Conservation (phyloP, 371 early-diverging fungal genomes). For the Mucor plumbeus region DNA sequence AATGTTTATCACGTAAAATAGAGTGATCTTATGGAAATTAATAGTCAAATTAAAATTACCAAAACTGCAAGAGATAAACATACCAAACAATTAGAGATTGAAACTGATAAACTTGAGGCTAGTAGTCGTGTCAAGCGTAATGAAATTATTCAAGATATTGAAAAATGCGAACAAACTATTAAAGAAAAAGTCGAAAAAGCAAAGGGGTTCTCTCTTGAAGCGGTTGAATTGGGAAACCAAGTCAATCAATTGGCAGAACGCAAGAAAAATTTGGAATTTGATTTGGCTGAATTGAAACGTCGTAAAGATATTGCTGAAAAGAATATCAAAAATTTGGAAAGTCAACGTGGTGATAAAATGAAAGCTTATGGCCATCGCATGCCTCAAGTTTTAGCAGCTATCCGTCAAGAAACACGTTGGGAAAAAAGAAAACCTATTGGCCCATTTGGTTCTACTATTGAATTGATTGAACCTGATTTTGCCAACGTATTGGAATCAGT, state of each 20-base stretch:
- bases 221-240: slow-evolving; percentile 23
- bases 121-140: slow-evolving; percentile 29
- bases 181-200: neutral
- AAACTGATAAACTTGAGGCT: slow-evolving; percentile 37
- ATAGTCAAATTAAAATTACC: slow-evolving; percentile 22
- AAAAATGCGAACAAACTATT: slow-evolving; percentile 29
- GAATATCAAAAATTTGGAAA: slow-evolving; percentile 44
- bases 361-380: slow-evolving; percentile 75
- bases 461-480: slow-evolving; percentile 70
- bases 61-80: slow-evolving; percentile 42
- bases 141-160: slow-evolving; percentile 40
- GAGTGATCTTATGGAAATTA: slow-evolving; percentile 19
- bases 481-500: slow-evolving; percentile 72
- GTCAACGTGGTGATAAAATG: slow-evolving; percentile 68
- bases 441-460: slow-evolving; percentile 80
- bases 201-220: slow-evolving; percentile 17
- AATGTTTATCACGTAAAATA: neutral
- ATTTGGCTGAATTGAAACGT: neutral
- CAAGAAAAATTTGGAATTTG: neutral
- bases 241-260: slow-evolving; percentile 16
- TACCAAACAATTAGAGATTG: slow-evolving; percentile 31
- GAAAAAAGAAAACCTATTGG: slow-evolving; percentile 75
- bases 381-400: slow-evolving; percentile 69
- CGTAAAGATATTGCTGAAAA: slow-evolving; percentile 19
- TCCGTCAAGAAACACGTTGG: slow-evolving; percentile 63